These are phyloP conservation scores for Casaregolazyma lundiana DNA, from an alignment of 1,139 yeast genomes.

Conservation along the genomic window DNA sequence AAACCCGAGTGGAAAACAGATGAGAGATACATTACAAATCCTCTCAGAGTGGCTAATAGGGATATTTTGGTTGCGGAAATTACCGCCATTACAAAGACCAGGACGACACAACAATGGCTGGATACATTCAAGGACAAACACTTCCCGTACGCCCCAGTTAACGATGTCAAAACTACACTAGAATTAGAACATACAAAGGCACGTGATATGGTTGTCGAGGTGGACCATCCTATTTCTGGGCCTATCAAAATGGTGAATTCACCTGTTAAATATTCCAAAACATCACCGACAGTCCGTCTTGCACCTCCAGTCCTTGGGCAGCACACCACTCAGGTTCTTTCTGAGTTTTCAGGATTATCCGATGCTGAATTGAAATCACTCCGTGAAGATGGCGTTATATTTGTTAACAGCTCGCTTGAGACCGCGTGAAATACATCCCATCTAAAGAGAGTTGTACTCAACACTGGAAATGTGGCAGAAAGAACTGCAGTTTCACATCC, in stretches of 20 bases:
- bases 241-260: constrained; percentile 35
- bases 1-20: constrained; percentile 38
- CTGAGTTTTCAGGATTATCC: constrained; percentile 24
- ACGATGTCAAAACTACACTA: constrained; percentile 36
- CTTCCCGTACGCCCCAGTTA: constrained; percentile 41
- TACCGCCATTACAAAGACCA: constrained; percentile 26
- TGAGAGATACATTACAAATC: constrained; percentile 33
- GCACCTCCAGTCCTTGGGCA: constrained; percentile 41
- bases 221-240: constrained; percentile 36
- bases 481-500: no score
- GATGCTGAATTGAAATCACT: constrained; percentile 21
- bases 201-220: constrained; percentile 36
- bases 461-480: no score
- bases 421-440: no score
- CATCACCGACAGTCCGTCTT: constrained; percentile 34
- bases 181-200: constrained; percentile 37
- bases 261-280: constrained; percentile 39
- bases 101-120: constrained; percentile 37
- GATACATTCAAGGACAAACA: constrained; percentile 31
- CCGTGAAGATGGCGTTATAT: constrained; percentile 26
- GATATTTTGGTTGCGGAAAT: constrained; percentile 34
- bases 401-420: neutral
- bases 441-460: no score
- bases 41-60: constrained; percentile 36
- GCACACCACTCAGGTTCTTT: constrained; percentile 31